Base-by-base conservation (phyloP, 1,139 yeast genomes). In the Kazachstania sp. region DNA sequence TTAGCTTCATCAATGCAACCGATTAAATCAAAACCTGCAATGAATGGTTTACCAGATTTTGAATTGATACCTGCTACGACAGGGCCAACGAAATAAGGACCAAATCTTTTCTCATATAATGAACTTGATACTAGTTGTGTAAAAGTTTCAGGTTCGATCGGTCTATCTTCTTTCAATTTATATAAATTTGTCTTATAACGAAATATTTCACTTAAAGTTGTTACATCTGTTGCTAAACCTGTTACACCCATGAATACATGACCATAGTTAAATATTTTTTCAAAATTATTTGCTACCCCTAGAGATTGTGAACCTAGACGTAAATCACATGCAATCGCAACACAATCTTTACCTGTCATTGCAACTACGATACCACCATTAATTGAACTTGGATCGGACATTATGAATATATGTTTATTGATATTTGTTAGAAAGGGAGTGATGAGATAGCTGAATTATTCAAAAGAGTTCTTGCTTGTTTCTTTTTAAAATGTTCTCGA, bases 341-440 rank as follows among this genome's bases (percentile, higher is more conserved):
- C 88, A 71, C 99, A 94, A 59, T 88, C 97, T 65, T 94, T 90
- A 58, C 99, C 99, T 26, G 84, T 83, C 99, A 94, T 94, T 56
- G 98, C 98, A 38, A 94, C 95, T 51, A 95, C 95, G 51, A 95
- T 78, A 69, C 99, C 98, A 69, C 95, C 79, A 51, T 75, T 75
- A 51, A 74, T 67, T 37, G 79, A 72, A 59, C 78, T 74, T 59
- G 80, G 80, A 62, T 75, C 79, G 34, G 78, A 73, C 78, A 74
- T 74, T 29, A 16, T 36, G 38, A 15, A 18, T 18, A 11, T 36
- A 16, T n/a, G 29, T 20, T 6, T 26, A n/a, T 12, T 36, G 38
- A 2, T 36, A 13, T 16, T 36, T 18, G 13, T 11, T 36, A 12
- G 16, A 18, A 18, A 20, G 38, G 23, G 13, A 12, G 38, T 36